A percentile compares a stretch with the other conserved stretches of the same genome.
These are phyloP conservation scores for Thielaviopsis cerberus DNA, from an alignment of 2,329 filamentous ascomycete species.

Conservation along the genomic window DNA sequence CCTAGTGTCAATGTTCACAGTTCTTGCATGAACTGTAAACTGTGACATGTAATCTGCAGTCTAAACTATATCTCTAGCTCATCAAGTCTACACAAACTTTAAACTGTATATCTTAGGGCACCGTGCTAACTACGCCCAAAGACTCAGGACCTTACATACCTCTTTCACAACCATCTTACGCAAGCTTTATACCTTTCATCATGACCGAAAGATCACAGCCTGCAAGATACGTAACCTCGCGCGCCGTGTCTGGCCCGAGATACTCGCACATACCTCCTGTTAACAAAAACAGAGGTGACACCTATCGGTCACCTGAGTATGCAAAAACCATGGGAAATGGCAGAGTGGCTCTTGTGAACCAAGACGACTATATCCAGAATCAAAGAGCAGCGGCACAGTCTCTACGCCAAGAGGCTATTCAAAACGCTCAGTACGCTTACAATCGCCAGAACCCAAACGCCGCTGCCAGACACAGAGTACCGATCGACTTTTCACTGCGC, in stretches of 20 bases:
- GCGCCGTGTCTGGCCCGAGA: neutral
- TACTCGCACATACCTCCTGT: conserved; percentile 7
- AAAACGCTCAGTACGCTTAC: conserved; percentile 1
- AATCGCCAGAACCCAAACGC: neutral
- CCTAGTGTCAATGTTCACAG: too few species aligned
- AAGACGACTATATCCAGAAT: conserved; percentile 6
- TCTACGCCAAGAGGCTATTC: conserved; percentile 5
- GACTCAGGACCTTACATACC: neutral
- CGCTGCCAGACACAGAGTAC: neutral
- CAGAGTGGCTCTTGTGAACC: neutral
- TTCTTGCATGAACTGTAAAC: too few species aligned
- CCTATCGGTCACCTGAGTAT: conserved; percentile 10
- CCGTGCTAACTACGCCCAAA: neutral
- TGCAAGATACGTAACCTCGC: neutral
- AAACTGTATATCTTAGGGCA: too few species aligned
- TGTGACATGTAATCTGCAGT: too few species aligned
- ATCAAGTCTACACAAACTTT: too few species aligned
- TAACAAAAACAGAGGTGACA: conserved; percentile 1
- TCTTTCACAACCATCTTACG: neutral
- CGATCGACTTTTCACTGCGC: conserved; percentile 12
- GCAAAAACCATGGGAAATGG: conserved; percentile 8
- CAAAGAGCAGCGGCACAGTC: conserved; percentile 3
- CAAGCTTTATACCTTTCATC: too few species aligned
- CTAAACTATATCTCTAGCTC: too few species aligned
- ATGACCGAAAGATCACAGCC: neutral